Evolutionary conservation across 2,329 filamentous ascomycete species (phyloP), one percentile per base, ranked within the genome.

Genomic region (Chaetomium olivaceum): DNA sequence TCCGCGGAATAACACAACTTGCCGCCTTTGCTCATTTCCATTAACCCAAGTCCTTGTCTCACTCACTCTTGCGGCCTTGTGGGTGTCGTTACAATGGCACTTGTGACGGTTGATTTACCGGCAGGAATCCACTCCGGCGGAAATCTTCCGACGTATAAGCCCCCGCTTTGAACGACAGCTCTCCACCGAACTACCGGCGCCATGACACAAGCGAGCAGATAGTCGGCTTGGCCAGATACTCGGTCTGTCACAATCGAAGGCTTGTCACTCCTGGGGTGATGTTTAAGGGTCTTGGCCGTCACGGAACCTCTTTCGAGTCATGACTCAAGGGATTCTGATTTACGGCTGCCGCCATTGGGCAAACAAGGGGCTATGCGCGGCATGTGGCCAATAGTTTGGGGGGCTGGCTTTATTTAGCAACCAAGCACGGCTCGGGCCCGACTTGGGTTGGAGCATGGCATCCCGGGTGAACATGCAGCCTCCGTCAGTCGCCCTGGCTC

Each of bases 361-460:
- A 27, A 58, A 16, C 29, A 36, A 50, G n/a, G 23, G 19, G 43
- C n/a, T 46, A 46, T 29, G n/a, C 27, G 61, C 43, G 25, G 43
- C 51, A 55, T 11, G 48, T 16, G 14, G 51, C 61, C 62, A 66
- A 66, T 67, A 69, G 57, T 56, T 56, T 29, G 61, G 11, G 21
- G 21, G 29, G 23, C 39, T 39, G 21, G 39, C 52, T 60, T 69
- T 61, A 64, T 61, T 67, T 69, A 67, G 65, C 59, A 64, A 29
- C 46, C 27, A 33, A 31, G 61, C 61, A 56, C 67, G 67, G 65
- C 65, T 66, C 67, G 63, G 63, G 63, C 27, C 59, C 67, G 65
- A 58, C 61, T 27, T 52, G 12, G 23, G 63, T 33, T 43, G 25
- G 31, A 5, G 27, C 36, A 43, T 60, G 27, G 27, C 61, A 36